Base-by-base conservation (phyloP, 768 basidiomycete genomes). In the Asterophora lycoperdoides region DNA sequence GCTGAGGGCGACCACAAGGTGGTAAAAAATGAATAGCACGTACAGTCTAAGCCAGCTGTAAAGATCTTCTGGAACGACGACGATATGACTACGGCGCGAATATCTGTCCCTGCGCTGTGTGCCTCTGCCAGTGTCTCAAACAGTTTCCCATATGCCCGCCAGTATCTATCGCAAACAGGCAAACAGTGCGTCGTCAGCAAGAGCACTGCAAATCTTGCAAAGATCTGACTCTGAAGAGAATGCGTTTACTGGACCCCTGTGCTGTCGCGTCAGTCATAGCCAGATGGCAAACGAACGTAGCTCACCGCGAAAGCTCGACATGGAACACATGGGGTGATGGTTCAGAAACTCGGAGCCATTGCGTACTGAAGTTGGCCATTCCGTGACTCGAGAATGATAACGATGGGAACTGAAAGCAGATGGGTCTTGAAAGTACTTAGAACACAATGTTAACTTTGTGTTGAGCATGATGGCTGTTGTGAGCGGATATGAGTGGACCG, bases 21-120 rank as follows among this genome's bases (percentile, higher is more conserved):
- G 8, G 26, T n/a, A n/a, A 6, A 18, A n/a, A 32, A 35, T 4
- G 17, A 57, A 13, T 23, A 10, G 9, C n/a, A 64, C 73, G 26
- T 54, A 89, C 92, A 61, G 62, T 95, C 93, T 5, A 95, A 64
- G 0, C 93, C 93, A 1, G 89, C 92, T 0, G 86, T 86, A 62
- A 92, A 95, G 4, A 81, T 64, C 62, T 86, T 90, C 0, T 83
- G 80, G 2, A 86, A 60, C 1, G 68, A 70, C 0, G 89, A 91
- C 0, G 84, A 80, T 0, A 95, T 67, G 0, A 95, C 87, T 5
- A 89, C 73, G 2, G 72, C 86, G 14, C 88, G 78, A 1, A 92
- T 78, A 26, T 83, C 79, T 19, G 68, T 59, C 1, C 44, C 77
- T 0, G 52, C 28, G 10, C 35, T 51, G 19, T 56, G 50, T 60